Percentiles rank a stretch among this genome's conserved stretches.
These are phyloP conservation scores for Musa troglodytarum DNA, from an alignment of 176 grass and related monocot genomes.

Conservation along the genomic window DNA sequence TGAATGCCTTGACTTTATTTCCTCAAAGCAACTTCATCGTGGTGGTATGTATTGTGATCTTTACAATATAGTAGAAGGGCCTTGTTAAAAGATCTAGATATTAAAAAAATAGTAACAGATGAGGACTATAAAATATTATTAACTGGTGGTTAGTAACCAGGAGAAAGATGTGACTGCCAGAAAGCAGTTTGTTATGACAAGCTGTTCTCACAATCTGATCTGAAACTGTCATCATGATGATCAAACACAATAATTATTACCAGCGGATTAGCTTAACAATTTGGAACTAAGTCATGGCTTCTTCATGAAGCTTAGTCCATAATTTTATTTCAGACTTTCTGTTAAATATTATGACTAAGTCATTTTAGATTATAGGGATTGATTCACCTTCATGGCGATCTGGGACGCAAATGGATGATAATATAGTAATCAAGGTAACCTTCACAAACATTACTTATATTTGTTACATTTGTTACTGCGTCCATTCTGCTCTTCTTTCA, in stretches of 20 bases:
- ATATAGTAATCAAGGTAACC: slow-evolving; percentile 91
- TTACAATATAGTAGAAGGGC: not conserved
- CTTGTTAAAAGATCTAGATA: not conserved
- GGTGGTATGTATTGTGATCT: slow-evolving; percentile 54
- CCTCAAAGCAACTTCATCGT: slow-evolving; percentile 88
- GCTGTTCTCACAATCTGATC: too few species aligned
- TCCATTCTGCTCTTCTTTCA: not conserved
- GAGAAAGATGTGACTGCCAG: not conserved
- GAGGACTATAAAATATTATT: not conserved
- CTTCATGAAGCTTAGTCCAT: not conserved
- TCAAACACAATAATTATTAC: too few species aligned
- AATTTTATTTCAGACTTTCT: not conserved
- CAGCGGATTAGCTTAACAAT: too few species aligned
- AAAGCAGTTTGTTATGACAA: not conserved
- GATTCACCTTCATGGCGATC: slow-evolving; percentile 94
- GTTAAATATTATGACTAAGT: not conserved
- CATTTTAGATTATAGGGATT: slow-evolving; percentile 48
- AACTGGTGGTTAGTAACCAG: not conserved
- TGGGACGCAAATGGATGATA: slow-evolving; percentile 34
- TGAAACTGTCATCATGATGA: too few species aligned
- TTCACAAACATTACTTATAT: slow-evolving; percentile 8
- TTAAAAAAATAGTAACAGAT: too few species aligned
- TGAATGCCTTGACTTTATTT: slow-evolving; percentile 93
- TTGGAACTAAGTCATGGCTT: too few species aligned
- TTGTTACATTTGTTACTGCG: not conserved